phyloP scores from a whole-genome alignment of 2,329 filamentous ascomycete species.

The Clonostachys sp. region DNA sequence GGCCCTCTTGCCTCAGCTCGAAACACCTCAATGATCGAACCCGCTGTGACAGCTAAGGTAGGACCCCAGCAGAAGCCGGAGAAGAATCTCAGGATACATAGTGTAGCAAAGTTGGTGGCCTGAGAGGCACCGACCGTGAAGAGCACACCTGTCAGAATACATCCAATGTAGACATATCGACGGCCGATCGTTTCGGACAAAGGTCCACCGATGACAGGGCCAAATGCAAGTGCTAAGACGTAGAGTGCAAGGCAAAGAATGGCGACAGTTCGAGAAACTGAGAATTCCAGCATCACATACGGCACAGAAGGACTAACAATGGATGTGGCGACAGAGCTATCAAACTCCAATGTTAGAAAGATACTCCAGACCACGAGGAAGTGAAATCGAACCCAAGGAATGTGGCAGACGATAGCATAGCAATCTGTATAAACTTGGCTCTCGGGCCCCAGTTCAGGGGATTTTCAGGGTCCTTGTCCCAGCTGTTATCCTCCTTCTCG shows the following conservation, averaged over 20 bases:
- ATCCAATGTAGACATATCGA: slow-evolving; percentile 42
- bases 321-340: slow-evolving; percentile 47
- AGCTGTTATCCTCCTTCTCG: slow-evolving; percentile 5
- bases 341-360: slow-evolving; percentile 1
- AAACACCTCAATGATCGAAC: slow-evolving; percentile 45
- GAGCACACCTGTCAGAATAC: slow-evolving; percentile 40
- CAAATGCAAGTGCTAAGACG: slow-evolving; percentile 54
- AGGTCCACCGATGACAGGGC: slow-evolving; percentile 54
- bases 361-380: slow-evolving; percentile 1
- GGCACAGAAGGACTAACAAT: slow-evolving; percentile 43
- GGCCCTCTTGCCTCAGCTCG: slow-evolving; percentile 30
- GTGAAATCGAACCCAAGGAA: slow-evolving; percentile 30
- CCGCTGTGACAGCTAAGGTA: slow-evolving; percentile 41
- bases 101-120: slow-evolving; percentile 40
- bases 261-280: slow-evolving; percentile 47
- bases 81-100: slow-evolving; percentile 52
- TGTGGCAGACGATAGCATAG: slow-evolving; percentile 28
- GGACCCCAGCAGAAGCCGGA: slow-evolving; percentile 47
- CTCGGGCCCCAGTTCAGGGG: slow-evolving; percentile 43
- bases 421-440: slow-evolving; percentile 32
- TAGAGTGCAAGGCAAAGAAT: slow-evolving; percentile 57
- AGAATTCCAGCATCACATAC: slow-evolving; percentile 46
- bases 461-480: slow-evolving; percentile 34
- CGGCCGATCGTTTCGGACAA: slow-evolving; percentile 55
- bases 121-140: slow-evolving; percentile 54